Evolutionary conservation across 2,329 filamentous ascomycete species (phyloP), one percentile per base, ranked within the genome.

Genomic region (Diaporthe ilicicola): DNA sequence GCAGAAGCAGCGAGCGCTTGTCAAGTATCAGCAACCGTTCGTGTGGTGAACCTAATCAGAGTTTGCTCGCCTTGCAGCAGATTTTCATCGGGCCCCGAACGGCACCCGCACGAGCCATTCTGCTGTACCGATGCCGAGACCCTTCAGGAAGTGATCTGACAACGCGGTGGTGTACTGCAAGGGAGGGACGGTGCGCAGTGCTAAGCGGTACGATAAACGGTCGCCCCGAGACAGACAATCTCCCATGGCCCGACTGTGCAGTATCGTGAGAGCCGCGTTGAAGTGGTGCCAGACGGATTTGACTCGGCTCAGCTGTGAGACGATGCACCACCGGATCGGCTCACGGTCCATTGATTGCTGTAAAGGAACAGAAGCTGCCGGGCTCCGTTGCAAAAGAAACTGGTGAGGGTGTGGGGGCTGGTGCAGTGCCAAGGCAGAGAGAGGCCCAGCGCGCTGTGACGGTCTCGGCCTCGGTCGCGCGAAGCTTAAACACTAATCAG

Each of bases 211-310:
- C 59, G 44, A 37, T 34, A 19, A 29, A 59, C 32, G 15, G 44
- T 59, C 29, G 53, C 7, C 29, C 42, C 55, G 66, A 68, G 66
- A 68, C 66, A 68, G 8, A 56, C 42, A 68, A 68, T 68, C 44
- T 59, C 66, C 29, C 59, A 37, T 22, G 59, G 42, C 34, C 13
- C n/a, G 42, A 22, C 56, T 22, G 22, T 48, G 19, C 29, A 48
- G n/a, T 48, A 62, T 50, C 42, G 27, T 62, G 27, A 32, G 59
- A 24, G 42, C 59, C 3, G 24, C 24, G 56, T 19, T 24, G 42
- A 64, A 37, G 44, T 64, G 59, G 44, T 64, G 59, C 59, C 29
- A 44, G 29, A 12, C 48, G 37, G 59, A 29, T 64, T 50, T 34
- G 44, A 37, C 59, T 50, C n/a, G 59, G n/a, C 44, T 37, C 42